Conservation (phyloP, 306 rosid genomes). For the Lathyrus aphaca region DNA sequence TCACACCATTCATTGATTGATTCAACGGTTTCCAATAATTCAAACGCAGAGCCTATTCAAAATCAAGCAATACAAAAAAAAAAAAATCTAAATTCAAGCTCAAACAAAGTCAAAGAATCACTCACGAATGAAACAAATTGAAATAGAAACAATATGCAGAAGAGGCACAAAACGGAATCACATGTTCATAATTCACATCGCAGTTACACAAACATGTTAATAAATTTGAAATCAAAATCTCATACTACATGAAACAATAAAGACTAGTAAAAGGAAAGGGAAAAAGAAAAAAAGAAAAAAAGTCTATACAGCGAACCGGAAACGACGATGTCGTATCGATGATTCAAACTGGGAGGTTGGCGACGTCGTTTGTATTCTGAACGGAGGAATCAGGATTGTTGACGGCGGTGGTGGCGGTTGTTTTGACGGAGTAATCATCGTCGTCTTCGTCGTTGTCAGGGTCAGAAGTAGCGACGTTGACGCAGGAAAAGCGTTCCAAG, state of each 20-base stretch:
- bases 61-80: not conserved
- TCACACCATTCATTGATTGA: not conserved
- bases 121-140: not conserved
- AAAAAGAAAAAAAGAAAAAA: too few species aligned
- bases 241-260: constrained; percentile 23
- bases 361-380: constrained; percentile 42
- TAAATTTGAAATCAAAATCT: constrained; percentile 19
- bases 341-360: constrained; percentile 58
- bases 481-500: constrained; percentile 80
- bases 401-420: constrained; percentile 22
- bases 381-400: constrained; percentile 25
- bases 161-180: constrained; percentile 32
- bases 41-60: constrained; percentile 16
- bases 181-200: not conserved
- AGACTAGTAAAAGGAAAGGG: constrained; percentile 37
- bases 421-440: constrained; percentile 26
- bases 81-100: not conserved
- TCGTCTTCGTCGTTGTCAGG: constrained; percentile 59
- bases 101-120: not conserved
- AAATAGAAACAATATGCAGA: not conserved
- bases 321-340: constrained; percentile 11
- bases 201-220: constrained; percentile 11
- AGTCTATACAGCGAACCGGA: constrained; percentile 39
- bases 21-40: constrained; percentile 12
- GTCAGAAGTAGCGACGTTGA: constrained; percentile 72